Percentiles rank a stretch among this genome's conserved stretches.
phyloP scores from a whole-genome alignment of 2,329 filamentous ascomycete genomes.

The Phialemoniopsis sp. region DNA sequence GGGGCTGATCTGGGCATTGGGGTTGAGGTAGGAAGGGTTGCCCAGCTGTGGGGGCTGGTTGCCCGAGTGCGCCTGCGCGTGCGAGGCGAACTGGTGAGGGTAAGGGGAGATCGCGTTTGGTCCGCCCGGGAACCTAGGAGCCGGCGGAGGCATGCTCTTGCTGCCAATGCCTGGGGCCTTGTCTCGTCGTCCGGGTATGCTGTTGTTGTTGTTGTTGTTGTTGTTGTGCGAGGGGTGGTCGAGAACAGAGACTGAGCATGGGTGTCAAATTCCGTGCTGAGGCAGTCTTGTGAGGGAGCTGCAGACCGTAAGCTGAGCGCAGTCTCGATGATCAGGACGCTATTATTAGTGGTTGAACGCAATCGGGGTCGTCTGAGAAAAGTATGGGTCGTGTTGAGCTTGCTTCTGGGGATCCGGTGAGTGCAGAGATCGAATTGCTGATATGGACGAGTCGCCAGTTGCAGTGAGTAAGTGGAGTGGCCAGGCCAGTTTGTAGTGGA shows the following conservation, averaged over 20 bases:
- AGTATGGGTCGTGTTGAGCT: no score
- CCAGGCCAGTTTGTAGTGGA: no score
- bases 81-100: slow-evolving; percentile 49
- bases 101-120: slow-evolving; percentile 40
- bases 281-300: no score
- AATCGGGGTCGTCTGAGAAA: no score
- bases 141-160: slow-evolving; percentile 32
- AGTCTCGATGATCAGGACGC: no score
- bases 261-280: background rate
- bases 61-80: slow-evolving; percentile 42
- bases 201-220: slow-evolving; percentile 1
- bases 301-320: no score
- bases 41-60: slow-evolving; percentile 50
- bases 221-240: no score
- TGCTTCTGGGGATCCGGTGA: no score
- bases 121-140: slow-evolving; percentile 41
- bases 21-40: slow-evolving; percentile 68
- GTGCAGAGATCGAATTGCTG: no score
- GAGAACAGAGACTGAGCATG: background rate
- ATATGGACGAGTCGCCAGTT: no score
- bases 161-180: slow-evolving; percentile 8
- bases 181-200: background rate
- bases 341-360: no score
- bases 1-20: slow-evolving; percentile 63
- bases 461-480: no score